Evolutionary conservation across 73 alveolate genomes (phyloP), one percentile per base, ranked within the genome.

Genomic region (Paramecium pentaurelia): DNA sequence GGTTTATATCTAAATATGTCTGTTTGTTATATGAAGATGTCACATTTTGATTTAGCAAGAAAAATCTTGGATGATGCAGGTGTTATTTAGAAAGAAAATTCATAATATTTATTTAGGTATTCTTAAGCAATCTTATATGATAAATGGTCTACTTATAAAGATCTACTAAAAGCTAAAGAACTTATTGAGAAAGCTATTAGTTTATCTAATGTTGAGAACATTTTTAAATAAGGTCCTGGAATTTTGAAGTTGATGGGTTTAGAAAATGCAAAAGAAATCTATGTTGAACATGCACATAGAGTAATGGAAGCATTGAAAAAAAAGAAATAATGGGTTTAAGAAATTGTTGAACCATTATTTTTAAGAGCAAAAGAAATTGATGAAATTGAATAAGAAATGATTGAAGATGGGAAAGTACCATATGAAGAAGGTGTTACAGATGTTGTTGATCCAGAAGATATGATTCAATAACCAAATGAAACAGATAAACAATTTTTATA

Each of bases 211-310:
- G 47, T 28, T 42, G 94, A 89, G 30, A 89, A 89, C 16, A 89
- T 89, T 16, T 89, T 89, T 77, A 71, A 89, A 73, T 71, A 89
- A 71, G 94, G 84, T 58, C 80, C 86, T 32, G 94, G 94, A 28
- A 89, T 89, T 34, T 40, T 89, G n/a, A 89, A 83, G 68, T 71
- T 89, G 22, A 89, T 89, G 94, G 88, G 88, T 27, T 40, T 89
- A 44, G 87, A 77, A 12, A 73, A 89, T 71, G 92, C 86, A 14
- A 89, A 73, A 34, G 90, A 89, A 89, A 83, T 83, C 58, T 89
- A 89, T 89, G 68, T 89, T 71, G 88, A 89, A 58, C 92, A 64
- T 51, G 94, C 94, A 20, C 94, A 89, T 20, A 71, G 51, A 38
- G 71, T 77, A 6, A 73, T 89, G 30, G 77, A 70, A 42, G 64